Evolutionary conservation across 345 rosid genomes (phyloP), one percentile per base, ranked within the genome.

Genomic region (Ailanthus altissimus): DNA sequence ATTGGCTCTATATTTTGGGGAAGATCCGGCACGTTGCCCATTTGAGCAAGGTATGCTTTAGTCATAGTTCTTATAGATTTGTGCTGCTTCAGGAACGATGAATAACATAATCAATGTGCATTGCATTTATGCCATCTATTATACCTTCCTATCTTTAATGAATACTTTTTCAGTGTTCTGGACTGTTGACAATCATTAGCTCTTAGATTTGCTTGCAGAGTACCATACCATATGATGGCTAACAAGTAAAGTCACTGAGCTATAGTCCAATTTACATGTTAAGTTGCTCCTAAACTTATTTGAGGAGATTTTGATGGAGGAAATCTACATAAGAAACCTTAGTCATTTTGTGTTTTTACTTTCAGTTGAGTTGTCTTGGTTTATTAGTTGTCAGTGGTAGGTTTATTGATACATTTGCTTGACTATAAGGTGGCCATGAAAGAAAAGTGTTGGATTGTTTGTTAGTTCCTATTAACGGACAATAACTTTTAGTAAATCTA

Each of bases 11-110:
- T 93, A 91, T 81, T 93, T 93, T 71, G 97, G 97, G 72, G 96
- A 93, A 82, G 97, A 93, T 84, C 97, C 97, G 49, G 90, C 92
- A 32, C 97, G 96, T 47, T 93, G 90, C 54, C 92, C 96, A 47
- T 93, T 93, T 62, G 96, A 93, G 82, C 96, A 93, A 91, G 97
- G 96, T 93, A 78, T 65, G 61, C 76, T 59, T 43, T 45, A 46
- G 82, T 40, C 42, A 20, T 58, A 59, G 15, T 23, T 68, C 40
- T 50, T 1, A 36, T 26, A 60, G 6, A 49, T 71, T 38, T 64
- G 43, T 8, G 26, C 14, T 10, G 49, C 51, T 14, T 42, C 75
- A 28, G 21, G 20, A 49, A 14, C 45, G 14, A 16, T 57, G 49
- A 18, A 28, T 28, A 14, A 26, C 14, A 23, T 3, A 65, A 65